Percentiles rank a stretch among this genome's conserved stretches.
Evolutionary conservation across 2,329 filamentous ascomycete genomes (phyloP).

Genomic region (Pseudogymnoascus sp.): DNA sequence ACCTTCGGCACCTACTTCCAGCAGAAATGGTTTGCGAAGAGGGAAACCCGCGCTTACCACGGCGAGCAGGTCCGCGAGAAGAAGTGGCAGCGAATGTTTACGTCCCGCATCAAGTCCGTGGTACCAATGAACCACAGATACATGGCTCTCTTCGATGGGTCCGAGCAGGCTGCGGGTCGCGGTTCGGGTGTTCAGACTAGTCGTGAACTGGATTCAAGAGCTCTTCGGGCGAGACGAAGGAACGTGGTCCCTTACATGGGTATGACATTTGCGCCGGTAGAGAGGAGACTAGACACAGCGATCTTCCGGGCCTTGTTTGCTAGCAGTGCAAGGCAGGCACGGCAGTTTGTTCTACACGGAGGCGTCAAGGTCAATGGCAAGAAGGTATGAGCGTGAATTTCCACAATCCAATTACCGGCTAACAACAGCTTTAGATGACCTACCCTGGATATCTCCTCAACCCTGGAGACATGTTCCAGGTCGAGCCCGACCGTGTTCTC

Average conservation of each 20-base stretch:
- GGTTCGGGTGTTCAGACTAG: slow-evolving; percentile 55
- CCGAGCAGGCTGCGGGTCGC: slow-evolving; percentile 72
- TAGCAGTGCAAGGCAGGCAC: slow-evolving; percentile 83
- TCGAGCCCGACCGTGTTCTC: slow-evolving; percentile 81
- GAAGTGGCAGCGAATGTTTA: slow-evolving; percentile 92
- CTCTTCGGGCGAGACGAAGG: slow-evolving; percentile 21
- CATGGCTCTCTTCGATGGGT: slow-evolving; percentile 74
- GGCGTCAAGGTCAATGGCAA: slow-evolving; percentile 94
- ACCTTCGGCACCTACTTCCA: slow-evolving; percentile 70
- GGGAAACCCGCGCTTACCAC: slow-evolving; percentile 77
- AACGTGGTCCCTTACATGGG: slow-evolving; percentile 63
- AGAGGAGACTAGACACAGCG: slow-evolving; percentile 87
- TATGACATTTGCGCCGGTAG: slow-evolving; percentile 88
- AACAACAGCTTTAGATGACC: slow-evolving; percentile 58
- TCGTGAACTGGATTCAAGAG: slow-evolving; percentile 15
- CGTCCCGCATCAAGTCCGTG: slow-evolving; percentile 68
- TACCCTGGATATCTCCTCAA: slow-evolving; percentile 91
- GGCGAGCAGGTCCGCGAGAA: slow-evolving; percentile 90
- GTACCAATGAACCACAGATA: slow-evolving; percentile 77
- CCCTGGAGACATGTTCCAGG: slow-evolving; percentile 96
- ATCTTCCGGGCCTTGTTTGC: slow-evolving; percentile 91
- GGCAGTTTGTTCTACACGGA: slow-evolving; percentile 90
- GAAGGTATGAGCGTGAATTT: slow-evolving; percentile 51
- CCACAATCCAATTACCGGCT: slow-evolving; percentile 9
- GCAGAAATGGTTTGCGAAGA: slow-evolving; percentile 94